Conservation (phyloP, 2,329 filamentous ascomycete species). For the Huntiella omanensis region DNA sequence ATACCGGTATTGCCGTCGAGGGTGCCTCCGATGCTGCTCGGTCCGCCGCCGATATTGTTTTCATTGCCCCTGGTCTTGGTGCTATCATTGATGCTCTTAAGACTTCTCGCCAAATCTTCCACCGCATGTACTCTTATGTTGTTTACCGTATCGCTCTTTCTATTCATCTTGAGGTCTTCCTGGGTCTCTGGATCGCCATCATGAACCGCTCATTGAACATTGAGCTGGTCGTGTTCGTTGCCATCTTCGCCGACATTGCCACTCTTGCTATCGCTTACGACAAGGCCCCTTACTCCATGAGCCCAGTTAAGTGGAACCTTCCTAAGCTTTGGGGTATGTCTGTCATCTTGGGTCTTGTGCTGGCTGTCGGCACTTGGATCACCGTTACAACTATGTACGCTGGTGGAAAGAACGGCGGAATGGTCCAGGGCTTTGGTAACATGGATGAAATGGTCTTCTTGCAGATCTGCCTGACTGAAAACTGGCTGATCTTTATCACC, state of each 20-base stretch:
- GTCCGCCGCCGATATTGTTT: slow-evolving; percentile 83
- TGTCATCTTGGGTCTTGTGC: slow-evolving; percentile 59
- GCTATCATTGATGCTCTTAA: slow-evolving; percentile 87
- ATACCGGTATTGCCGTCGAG: slow-evolving; percentile 88
- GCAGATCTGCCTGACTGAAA: slow-evolving; percentile 77
- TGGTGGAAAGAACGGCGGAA: slow-evolving; percentile 51
- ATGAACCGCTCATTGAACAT: slow-evolving; percentile 71
- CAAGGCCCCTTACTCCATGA: slow-evolving; percentile 71
- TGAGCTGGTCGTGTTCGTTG: slow-evolving; percentile 79
- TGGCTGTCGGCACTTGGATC: slow-evolving; percentile 75
- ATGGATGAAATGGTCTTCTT: slow-evolving; percentile 73
- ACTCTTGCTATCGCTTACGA: slow-evolving; percentile 87
- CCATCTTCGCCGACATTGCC: slow-evolving; percentile 84
- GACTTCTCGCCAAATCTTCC: slow-evolving; percentile 86
- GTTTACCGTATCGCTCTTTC: slow-evolving; percentile 89
- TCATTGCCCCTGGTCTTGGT: slow-evolving; percentile 77
- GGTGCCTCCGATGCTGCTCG: slow-evolving; percentile 80
- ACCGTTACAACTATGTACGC: slow-evolving; percentile 67
- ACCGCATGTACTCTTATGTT: slow-evolving; percentile 92
- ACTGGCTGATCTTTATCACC: slow-evolving; percentile 57
- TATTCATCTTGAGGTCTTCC: slow-evolving; percentile 77
- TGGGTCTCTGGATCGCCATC: slow-evolving; percentile 81
- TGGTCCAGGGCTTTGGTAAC: slow-evolving; percentile 75
- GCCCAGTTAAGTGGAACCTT: slow-evolving; percentile 85
- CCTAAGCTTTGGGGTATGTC: slow-evolving; percentile 86